Conservation (phyloP, 2,329 filamentous ascomycete genomes). For the Lomentospora prolificans region DNA sequence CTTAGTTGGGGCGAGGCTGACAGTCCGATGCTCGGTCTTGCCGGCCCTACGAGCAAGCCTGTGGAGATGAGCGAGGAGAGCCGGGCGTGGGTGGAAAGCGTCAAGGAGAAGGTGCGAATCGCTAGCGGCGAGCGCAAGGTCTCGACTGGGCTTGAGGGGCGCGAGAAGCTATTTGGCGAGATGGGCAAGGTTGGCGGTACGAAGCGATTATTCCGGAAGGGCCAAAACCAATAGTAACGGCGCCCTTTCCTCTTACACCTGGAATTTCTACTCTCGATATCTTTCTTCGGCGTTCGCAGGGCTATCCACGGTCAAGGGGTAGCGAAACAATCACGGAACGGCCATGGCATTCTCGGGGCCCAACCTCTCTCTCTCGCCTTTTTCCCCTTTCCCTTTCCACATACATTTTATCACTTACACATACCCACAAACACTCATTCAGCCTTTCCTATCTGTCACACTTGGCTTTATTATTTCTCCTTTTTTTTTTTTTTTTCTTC, state of each 20-base stretch:
- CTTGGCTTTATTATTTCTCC: neutral
- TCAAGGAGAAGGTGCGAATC: slow-evolving; percentile 68
- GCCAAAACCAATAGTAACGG: neutral
- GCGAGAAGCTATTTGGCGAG: slow-evolving; percentile 49
- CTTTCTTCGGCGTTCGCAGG: too few relatives aligned
- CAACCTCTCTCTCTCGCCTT: neutral
- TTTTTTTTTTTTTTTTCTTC: neutral
- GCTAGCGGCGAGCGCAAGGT: slow-evolving; percentile 49
- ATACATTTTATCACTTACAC: neutral
- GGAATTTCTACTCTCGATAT: too few relatives aligned
- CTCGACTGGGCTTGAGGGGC: slow-evolving; percentile 12
- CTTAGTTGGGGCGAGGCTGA: slow-evolving; percentile 51
- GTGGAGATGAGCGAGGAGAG: slow-evolving; percentile 63
- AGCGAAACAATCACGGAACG: too few relatives aligned
- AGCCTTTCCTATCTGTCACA: neutral
- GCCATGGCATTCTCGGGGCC: too few relatives aligned
- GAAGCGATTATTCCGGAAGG: slow-evolving; percentile 57
- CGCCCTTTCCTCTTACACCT: neutral
- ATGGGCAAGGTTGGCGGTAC: slow-evolving; percentile 64
- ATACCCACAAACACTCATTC: neutral
- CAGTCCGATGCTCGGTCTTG: slow-evolving; percentile 53
- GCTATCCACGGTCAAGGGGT: too few relatives aligned
- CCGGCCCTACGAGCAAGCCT: slow-evolving; percentile 57
- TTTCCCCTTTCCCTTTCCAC: neutral
- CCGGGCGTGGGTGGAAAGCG: slow-evolving; percentile 70